Conservation (phyloP, 2,329 filamentous ascomycete genomes). For the Calycina marina region DNA sequence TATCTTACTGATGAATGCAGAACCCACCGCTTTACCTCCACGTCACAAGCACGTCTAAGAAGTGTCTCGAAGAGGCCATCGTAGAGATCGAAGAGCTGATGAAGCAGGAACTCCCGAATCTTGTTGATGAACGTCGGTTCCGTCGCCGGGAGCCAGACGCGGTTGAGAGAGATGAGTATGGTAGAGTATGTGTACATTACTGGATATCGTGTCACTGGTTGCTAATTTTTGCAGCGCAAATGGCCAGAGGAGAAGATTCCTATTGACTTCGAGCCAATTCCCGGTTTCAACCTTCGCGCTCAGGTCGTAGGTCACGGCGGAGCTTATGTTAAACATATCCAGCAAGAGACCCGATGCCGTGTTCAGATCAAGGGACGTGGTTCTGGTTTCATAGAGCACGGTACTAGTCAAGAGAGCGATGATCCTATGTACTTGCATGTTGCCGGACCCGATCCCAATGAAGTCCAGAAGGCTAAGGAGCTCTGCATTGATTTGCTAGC, state of each 20-base stretch:
- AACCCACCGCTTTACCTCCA: constrained; percentile 91
- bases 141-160: constrained; percentile 65
- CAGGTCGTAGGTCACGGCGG: constrained; percentile 92
- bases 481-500: constrained; percentile 77
- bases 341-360: constrained; percentile 84
- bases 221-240: constrained; percentile 57
- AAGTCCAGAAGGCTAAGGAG: constrained; percentile 76
- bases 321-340: constrained; percentile 95
- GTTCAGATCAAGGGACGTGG: constrained; percentile 97
- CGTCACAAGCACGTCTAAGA: constrained; percentile 82
- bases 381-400: constrained; percentile 82
- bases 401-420: constrained; percentile 81
- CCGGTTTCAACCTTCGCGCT: constrained; percentile 88
- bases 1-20: constrained; percentile 30
- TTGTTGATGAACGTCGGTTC: constrained; percentile 90
- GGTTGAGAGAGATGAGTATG: constrained; percentile 81
- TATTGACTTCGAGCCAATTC: constrained; percentile 78
- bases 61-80: constrained; percentile 80
- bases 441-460: constrained; percentile 76
- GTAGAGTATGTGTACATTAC: constrained; percentile 49
- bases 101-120: constrained; percentile 85
- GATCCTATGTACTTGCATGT: constrained; percentile 96
- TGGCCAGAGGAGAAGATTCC: constrained; percentile 96
- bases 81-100: constrained; percentile 86
- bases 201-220: neutral